Base-by-base conservation (phyloP, 1,284 basidiomycete genomes). In the Boletus calvinii region DNA sequence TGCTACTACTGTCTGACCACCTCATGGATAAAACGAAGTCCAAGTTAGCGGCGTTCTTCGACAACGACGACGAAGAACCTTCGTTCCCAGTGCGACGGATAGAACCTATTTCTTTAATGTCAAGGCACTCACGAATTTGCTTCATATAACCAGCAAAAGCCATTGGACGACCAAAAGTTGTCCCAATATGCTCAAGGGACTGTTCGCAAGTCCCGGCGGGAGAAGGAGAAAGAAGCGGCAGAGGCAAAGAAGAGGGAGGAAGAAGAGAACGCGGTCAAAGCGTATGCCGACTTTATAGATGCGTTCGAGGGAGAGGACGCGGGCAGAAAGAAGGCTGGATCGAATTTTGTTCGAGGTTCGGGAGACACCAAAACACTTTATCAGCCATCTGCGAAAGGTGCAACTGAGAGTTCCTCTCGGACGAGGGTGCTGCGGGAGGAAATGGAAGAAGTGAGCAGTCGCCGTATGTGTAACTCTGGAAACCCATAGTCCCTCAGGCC, bases 151-250 rank as follows among this genome's bases (percentile, higher is more conserved):
- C 77, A 89, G 85, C 85, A 83, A 83, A 90, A 85, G 77, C 74
- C 81, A 53, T 75, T 89, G 58, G 88, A 92, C 64, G 84, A 87
- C 63, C 80, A 84, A 61, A 92, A 92, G 69, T 71, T 88, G 49
- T 84, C 85, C 17, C 83, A 89, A 52, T 92, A 87, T 65, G 71
- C 87, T 32, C 82, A 88, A 63, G 88, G 88, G 22, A 85, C 79
- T 31, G 78, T 84, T 38, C 78, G 83, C 47, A 92, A 92, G 69
- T 90, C 90, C 22, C 79, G 82, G 48, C 74, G 85, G 50, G 90
- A 96, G 70, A 93, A 90, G 65, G 94, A 97, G 65, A 83, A 87
- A 61, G 94, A 97, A 66, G 85, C 84, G 45, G 93, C 92, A 42
- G 90, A 92, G 52, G 90, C 87, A 31, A 94, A 94, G 73, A 85